These are phyloP conservation scores for Pulveroboletus sp. DNA, from an alignment of 768 basidiomycete genomes.

Conservation along the genomic window DNA sequence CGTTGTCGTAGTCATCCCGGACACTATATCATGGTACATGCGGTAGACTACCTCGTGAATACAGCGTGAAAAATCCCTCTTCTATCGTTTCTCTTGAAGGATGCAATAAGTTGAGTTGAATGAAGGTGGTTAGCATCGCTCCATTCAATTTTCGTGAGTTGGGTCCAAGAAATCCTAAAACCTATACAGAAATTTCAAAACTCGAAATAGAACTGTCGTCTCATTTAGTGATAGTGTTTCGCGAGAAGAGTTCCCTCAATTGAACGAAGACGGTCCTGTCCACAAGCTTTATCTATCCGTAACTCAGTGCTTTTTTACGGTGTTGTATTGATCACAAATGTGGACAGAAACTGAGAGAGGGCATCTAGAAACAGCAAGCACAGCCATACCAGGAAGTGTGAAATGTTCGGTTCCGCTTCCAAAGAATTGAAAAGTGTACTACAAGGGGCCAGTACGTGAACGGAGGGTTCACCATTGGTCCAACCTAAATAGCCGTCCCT, in stretches of 20 bases:
- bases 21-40: slow-evolving; percentile 38
- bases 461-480: not conserved
- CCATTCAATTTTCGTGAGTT: slow-evolving; percentile 15
- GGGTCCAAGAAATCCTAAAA: not conserved
- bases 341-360: not conserved
- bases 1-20: slow-evolving; percentile 31
- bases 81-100: slow-evolving; percentile 38
- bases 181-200: too few relatives aligned
- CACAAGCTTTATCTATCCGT: slow-evolving; percentile 9
- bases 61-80: slow-evolving; percentile 40
- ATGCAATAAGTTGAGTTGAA: slow-evolving; percentile 35
- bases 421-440: not conserved
- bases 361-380: not conserved
- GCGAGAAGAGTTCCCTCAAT: not conserved
- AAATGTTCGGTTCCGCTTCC: too few relatives aligned
- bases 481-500: not conserved
- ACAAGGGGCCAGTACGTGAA: not conserved
- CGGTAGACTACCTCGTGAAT: slow-evolving; percentile 34
- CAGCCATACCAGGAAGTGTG: too few relatives aligned
- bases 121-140: slow-evolving; percentile 16
- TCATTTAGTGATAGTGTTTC: slow-evolving; percentile 18
- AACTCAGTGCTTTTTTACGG: not conserved
- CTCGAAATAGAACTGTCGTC: slow-evolving; percentile 11
- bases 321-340: not conserved
- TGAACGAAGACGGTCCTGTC: slow-evolving; percentile 2